A percentile compares a stretch with the other conserved stretches of the same genome.
phyloP scores from a whole-genome alignment of 148 eudicot genomes.

The Camellia lanceoleosa region DNA sequence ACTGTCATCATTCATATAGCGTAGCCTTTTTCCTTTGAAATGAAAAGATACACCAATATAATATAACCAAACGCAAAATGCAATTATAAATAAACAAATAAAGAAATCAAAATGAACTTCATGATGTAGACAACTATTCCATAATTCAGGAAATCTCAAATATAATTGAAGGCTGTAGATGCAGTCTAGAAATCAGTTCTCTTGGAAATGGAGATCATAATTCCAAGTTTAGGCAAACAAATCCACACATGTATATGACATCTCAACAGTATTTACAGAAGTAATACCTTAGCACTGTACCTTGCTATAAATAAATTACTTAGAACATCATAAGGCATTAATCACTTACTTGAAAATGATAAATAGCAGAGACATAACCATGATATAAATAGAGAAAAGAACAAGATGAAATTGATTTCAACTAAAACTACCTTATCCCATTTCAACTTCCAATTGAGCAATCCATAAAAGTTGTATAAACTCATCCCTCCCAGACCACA shows the following conservation, averaged over 20 bases:
- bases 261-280: neutral
- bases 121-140: neutral
- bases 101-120: neutral
- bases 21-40: neutral
- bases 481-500: neutral
- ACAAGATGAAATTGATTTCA: neutral
- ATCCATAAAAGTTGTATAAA: neutral
- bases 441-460: neutral
- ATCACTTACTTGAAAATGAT: neutral
- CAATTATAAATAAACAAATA: neutral
- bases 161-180: neutral
- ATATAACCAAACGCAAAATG: neutral
- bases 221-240: neutral
- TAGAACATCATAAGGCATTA: neutral
- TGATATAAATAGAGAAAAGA: neutral
- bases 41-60: neutral
- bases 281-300: neutral
- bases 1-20: neutral
- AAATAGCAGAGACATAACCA: neutral
- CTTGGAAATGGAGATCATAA: neutral
- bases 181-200: neutral
- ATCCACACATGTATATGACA: neutral
- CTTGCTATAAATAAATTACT: neutral
- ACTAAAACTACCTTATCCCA: too few species aligned
- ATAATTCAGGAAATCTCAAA: neutral